Conservation (phyloP, 1,139 yeast species). For the Barnettozyma hawaiiensis region DNA sequence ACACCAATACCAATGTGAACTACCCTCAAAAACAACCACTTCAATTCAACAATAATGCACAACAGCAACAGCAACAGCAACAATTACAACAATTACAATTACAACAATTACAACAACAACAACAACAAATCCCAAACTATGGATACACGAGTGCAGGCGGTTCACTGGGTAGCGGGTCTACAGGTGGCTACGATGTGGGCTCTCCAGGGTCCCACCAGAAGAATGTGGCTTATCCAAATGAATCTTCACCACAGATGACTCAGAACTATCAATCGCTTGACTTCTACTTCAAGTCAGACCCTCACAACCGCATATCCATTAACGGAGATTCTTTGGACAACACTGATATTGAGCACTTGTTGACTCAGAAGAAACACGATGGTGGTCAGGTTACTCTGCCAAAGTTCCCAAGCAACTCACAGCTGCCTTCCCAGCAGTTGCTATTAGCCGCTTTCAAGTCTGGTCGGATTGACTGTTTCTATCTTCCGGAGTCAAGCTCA, state of each 20-base stretch:
- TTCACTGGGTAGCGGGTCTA: neutral
- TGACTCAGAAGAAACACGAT: conserved; percentile 6
- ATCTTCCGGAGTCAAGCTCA: conserved; percentile 50
- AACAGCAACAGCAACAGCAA: conserved; percentile 11
- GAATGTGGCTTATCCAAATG: conserved; percentile 11
- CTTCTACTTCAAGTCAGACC: conserved; percentile 22
- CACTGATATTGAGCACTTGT: conserved; percentile 8
- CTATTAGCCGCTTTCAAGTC: conserved; percentile 81
- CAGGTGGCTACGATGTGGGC: conserved; percentile 5
- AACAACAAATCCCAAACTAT: conserved; percentile 10
- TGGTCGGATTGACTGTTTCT: conserved; percentile 81
- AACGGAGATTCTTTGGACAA: conserved; percentile 13
- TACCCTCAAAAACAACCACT: conserved; percentile 1
- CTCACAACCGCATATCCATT: conserved; percentile 21
- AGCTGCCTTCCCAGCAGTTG: conserved; percentile 36
- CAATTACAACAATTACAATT: conserved; percentile 5
- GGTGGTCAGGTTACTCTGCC: conserved; percentile 13
- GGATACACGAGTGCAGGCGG: conserved; percentile 9
- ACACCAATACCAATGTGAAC: conserved; percentile 11
- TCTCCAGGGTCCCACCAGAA: conserved; percentile 7
- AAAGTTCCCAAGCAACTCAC: conserved; percentile 18
- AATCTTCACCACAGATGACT: conserved; percentile 15
- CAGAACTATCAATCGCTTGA: conserved; percentile 21
- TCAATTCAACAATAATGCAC: neutral
- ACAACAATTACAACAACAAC: conserved; percentile 11